A percentile compares a stretch with the other conserved stretches of the same genome.
Evolutionary conservation across 2,329 filamentous ascomycete genomes (phyloP).

Genomic region (Xylaria sp.): DNA sequence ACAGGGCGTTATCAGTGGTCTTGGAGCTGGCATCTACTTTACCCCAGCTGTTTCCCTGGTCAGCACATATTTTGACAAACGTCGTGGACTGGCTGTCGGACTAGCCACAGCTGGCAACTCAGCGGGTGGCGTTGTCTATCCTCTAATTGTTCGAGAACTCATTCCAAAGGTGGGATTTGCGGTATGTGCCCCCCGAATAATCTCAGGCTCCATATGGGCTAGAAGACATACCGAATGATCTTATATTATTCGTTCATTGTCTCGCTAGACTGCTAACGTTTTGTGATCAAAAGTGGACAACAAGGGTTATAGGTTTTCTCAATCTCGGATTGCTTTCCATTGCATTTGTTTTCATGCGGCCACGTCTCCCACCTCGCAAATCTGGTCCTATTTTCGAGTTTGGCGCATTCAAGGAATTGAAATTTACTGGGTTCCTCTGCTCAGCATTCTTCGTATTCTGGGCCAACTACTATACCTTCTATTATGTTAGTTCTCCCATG

Average conservation of each 20-base stretch:
- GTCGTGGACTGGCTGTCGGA: conserved; percentile 62
- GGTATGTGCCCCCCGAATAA: conserved; percentile 10
- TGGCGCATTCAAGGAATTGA: conserved; percentile 39
- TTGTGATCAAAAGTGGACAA: conserved; percentile 35
- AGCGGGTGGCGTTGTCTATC: conserved; percentile 60
- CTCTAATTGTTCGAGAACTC: conserved; percentile 45
- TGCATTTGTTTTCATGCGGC: conserved; percentile 48
- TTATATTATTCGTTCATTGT: not conserved
- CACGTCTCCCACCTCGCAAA: conserved; percentile 41
- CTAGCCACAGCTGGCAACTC: conserved; percentile 63
- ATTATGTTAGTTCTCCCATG: conserved; percentile 43
- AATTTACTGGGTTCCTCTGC: conserved; percentile 44
- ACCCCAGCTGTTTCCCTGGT: conserved; percentile 64
- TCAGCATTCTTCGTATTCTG: conserved; percentile 48
- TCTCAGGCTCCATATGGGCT: not conserved
- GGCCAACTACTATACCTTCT: conserved; percentile 52
- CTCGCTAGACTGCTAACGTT: not conserved
- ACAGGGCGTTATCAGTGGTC: conserved; percentile 54
- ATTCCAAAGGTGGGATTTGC: conserved; percentile 41
- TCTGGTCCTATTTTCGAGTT: conserved; percentile 42
- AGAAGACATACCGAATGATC: not conserved
- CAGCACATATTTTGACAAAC: conserved; percentile 65
- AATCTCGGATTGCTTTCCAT: conserved; percentile 87
- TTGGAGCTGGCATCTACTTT: conserved; percentile 62
- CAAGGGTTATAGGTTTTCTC: conserved; percentile 49